Percentiles rank a stretch among this genome's conserved stretches.
phyloP scores from a whole-genome alignment of 176 grass and related monocot genomes.

The Triticum urartu region DNA sequence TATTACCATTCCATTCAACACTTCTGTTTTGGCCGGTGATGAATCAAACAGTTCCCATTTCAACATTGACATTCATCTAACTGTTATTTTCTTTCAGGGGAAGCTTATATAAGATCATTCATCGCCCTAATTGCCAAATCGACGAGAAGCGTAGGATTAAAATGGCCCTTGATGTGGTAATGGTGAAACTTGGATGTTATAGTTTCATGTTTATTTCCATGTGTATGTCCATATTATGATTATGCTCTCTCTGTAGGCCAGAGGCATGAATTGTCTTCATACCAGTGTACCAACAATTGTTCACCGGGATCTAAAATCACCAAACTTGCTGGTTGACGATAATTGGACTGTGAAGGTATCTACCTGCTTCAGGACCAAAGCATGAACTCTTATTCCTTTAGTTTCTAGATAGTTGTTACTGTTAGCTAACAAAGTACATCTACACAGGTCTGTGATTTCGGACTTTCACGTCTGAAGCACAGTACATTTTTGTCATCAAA shows the following conservation, averaged over 20 bases:
- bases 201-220: conserved; percentile 32
- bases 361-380: conserved; percentile 22
- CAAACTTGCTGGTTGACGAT: conserved; percentile 90
- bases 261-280: conserved; percentile 95
- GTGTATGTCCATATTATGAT: conserved; percentile 13
- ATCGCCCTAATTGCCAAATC: conserved; percentile 84
- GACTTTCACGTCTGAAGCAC: conserved; percentile 92
- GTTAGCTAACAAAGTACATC: conserved; percentile 28
- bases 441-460: conserved; percentile 92
- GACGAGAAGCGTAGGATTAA: conserved; percentile 85
- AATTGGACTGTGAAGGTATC: conserved; percentile 95
- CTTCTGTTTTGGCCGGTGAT: neutral
- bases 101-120: conserved; percentile 89
- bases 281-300: conserved; percentile 91
- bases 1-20: neutral
- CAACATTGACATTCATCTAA: conserved; percentile 11
- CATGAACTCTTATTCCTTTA: conserved; percentile 10
- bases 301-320: conserved; percentile 94
- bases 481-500: conserved; percentile 93
- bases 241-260: conserved; percentile 54
- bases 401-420: neutral
- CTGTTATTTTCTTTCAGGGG: conserved; percentile 54
- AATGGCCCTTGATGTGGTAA: conserved; percentile 98
- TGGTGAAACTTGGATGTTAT: conserved; percentile 29
- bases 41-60: conserved; percentile 1